Base-by-base conservation (phyloP, 2,329 filamentous ascomycete species). In the Camillea tinctor region DNA sequence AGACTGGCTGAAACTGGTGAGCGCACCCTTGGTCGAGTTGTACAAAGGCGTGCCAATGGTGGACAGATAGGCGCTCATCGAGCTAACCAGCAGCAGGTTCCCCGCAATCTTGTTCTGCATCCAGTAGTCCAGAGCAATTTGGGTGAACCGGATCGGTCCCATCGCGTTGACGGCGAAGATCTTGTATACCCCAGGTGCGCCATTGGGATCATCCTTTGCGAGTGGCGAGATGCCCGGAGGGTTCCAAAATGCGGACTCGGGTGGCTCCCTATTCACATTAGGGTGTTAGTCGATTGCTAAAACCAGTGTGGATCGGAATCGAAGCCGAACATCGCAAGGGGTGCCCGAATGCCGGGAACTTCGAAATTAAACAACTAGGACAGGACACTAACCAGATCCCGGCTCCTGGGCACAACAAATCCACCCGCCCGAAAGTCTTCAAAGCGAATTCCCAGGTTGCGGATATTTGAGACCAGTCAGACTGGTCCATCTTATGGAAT, bases 121-220 rank as follows among this genome's bases (percentile, higher is more conserved):
- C 72, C 71, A 76, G 59, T 70, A 69, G 44, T 69, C 61, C n/a
- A 70, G 40, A 13, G 68, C 68, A 36, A 69, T 64, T 63, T 71
- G 68, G 3, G 68, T 56, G 4, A 70, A 56, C 9, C 68, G 60
- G 22, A 70, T 66, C 2, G 68, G 68, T 0, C 60, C 68, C 8
- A 64, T 58, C 21, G 54, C 44, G 58, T 71, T 71, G 55, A 68
- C 55, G 20, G 60, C 63, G n/a, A 69, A 65, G 5, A 58, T 61
- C 11, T 64, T 56, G 54, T 69, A 71, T 20, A 57, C 23, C 3
- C 67, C 66, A n/a, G 57, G 50, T 9, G 24, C 24, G 17, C 58
- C 61, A 36, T 68, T 57, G 13, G 63, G 48, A 19, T 62, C 54
- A 58, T 70, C 68, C 24, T 55, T 26, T 8, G 64, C n/a, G 2